phyloP scores from a whole-genome alignment of 2,329 filamentous ascomycete species.

The Periconia sp. region DNA sequence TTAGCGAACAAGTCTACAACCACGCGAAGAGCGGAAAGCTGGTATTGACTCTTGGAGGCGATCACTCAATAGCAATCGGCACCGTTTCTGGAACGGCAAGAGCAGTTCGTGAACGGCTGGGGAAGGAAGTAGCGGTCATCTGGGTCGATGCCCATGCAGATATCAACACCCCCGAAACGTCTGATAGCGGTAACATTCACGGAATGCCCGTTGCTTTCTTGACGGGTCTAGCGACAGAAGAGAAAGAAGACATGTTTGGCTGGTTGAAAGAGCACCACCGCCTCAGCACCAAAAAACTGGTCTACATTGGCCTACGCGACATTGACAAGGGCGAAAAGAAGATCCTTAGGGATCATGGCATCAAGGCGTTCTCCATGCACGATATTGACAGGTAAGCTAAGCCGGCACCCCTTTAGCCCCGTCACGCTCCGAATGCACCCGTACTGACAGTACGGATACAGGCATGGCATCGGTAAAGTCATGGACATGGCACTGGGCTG shows the following conservation, averaged over 20 bases:
- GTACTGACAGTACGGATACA: conserved; percentile 42
- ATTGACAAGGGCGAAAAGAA: conserved; percentile 94
- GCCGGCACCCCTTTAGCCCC: background rate
- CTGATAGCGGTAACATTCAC: conserved; percentile 90
- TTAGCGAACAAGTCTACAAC: conserved; percentile 84
- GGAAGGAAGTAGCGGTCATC: conserved; percentile 87
- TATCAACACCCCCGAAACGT: conserved; percentile 94
- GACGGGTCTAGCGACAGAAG: conserved; percentile 80
- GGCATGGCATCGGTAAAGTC: conserved; percentile 90
- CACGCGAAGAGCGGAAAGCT: conserved; percentile 84
- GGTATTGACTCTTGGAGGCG: conserved; percentile 91
- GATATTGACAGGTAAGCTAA: conserved; percentile 81
- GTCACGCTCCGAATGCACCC: background rate
- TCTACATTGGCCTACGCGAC: conserved; percentile 95
- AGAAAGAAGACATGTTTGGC: conserved; percentile 81
- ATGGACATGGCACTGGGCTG: conserved; percentile 98
- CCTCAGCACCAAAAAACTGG: conserved; percentile 79
- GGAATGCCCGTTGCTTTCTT: conserved; percentile 97
- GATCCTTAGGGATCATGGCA: conserved; percentile 83
- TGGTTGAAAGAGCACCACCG: conserved; percentile 80
- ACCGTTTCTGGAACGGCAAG: conserved; percentile 87
- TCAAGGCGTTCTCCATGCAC: conserved; percentile 98
- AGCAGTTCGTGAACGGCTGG: conserved; percentile 82
- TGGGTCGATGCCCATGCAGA: conserved; percentile 99
- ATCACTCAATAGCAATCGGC: conserved; percentile 96